Evolutionary conservation across 2,329 filamentous ascomycete genomes (phyloP).

Genomic region (Hypoxylon sp.): DNA sequence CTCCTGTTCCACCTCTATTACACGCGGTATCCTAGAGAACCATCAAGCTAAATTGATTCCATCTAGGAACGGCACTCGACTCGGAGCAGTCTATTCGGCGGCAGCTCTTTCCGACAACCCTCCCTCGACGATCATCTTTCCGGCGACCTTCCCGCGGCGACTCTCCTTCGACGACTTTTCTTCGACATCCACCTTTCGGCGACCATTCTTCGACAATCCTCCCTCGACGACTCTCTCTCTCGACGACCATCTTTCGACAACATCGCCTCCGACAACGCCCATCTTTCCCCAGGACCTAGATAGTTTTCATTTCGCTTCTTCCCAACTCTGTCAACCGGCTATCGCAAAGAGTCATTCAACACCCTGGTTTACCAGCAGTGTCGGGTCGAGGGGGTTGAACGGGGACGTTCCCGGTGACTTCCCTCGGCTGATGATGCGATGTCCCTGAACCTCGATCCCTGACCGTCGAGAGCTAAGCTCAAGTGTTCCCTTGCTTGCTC

Average conservation of each 20-base stretch:
- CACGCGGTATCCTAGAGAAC: background rate
- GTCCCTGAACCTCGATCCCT: slow-evolving; percentile 8
- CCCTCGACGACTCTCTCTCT: background rate
- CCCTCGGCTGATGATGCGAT: background rate
- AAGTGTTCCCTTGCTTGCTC: slow-evolving; percentile 34
- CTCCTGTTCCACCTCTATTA: background rate
- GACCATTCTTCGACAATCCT: background rate
- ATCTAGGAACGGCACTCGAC: background rate
- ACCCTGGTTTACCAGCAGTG: background rate
- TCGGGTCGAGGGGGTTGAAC: no score
- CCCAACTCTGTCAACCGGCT: slow-evolving; percentile 4
- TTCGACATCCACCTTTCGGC: background rate
- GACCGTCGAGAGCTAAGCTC: slow-evolving; percentile 22
- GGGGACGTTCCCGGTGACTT: no score
- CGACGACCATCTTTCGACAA: background rate
- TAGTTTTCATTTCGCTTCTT: background rate
- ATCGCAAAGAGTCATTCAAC: slow-evolving; percentile 13
- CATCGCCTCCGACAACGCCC: background rate
- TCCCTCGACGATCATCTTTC: background rate
- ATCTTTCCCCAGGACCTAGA: background rate
- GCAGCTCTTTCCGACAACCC: background rate
- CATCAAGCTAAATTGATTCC: background rate
- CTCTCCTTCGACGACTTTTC: background rate
- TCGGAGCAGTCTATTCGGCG: background rate
- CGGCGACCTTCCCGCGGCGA: background rate